Base-by-base conservation (phyloP, 2,329 filamentous ascomycete genomes). In the Leptographium lundbergii region DNA sequence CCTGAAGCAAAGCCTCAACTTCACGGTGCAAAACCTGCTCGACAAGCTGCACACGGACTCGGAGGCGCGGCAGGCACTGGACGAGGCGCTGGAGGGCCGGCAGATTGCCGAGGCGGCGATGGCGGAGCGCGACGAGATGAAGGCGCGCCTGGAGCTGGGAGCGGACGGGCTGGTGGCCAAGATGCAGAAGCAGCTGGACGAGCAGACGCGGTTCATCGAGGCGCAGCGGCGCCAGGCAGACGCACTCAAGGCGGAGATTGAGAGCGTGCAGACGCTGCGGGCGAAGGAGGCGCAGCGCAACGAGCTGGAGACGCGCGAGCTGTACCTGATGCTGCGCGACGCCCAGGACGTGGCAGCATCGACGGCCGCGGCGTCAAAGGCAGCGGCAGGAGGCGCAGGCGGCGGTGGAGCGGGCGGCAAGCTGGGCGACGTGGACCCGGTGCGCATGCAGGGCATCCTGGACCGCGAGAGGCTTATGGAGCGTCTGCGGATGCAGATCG, bases 241-340 rank as follows among this genome's bases (percentile, higher is more conserved):
- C 63, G 83, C 87, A 6, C 78, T 96, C 67, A 96, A 95, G 72
- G 87, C 89, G 11, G 94, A 99, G 69, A 77, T 97, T 61, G 88
- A 90, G 25, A 91, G 90, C 66, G 75, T 95, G 59, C 91, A 96
- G 71, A 85, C 89, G 17, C 75, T 96, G 63, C 83, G 92, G 61
- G 88, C 89, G 22, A 91, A 95, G 71, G 92, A 97, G 70, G 81
- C 95, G 42, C 94, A 97, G 73, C 83, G 94, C 57, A 95, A 96
- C 68, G 94, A 99, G 73, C 77, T 99, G 34, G 94, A 99, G 74
- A 97, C 92, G 2, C 82, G 94, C 74, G 94, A 99, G 73, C 76
- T 99, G 25, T 99, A 97, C 72, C 86, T 99, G 59, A 99, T 99
- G 94, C 86, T 99, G 63, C 85, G 92, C 62, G 94, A 99, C 72